phyloP scores from a whole-genome alignment of 2,329 filamentous ascomycete species.

The Fusarium vanettenii region DNA sequence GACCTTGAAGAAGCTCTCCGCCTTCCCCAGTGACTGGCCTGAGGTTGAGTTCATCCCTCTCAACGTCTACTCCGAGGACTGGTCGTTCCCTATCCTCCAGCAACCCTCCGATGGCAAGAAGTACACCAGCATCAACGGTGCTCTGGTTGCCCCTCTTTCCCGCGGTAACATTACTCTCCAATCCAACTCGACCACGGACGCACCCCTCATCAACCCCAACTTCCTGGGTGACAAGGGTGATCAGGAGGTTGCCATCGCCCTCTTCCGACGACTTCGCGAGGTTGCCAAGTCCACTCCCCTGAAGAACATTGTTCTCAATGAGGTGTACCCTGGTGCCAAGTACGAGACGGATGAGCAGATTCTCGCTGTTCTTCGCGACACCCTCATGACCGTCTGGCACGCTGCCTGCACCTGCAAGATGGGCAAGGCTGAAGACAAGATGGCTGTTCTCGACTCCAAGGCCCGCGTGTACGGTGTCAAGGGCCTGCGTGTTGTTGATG shows the following conservation, averaged over 20 bases:
- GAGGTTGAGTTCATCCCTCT: conserved; percentile 47
- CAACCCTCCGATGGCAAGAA: conserved; percentile 32
- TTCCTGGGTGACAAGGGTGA: conserved; percentile 58
- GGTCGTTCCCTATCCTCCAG: conserved; percentile 32
- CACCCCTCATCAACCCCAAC: conserved; percentile 58
- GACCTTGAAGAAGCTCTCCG: conserved; percentile 30
- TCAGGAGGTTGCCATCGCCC: conserved; percentile 55
- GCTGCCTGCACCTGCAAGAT: conserved; percentile 38
- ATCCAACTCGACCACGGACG: conserved; percentile 47
- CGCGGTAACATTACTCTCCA: conserved; percentile 58
- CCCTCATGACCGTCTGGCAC: conserved; percentile 39
- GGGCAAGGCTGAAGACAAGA: conserved; percentile 26
- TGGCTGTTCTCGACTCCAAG: conserved; percentile 32
- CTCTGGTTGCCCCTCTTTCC: conserved; percentile 55
- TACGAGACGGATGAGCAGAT: conserved; percentile 56
- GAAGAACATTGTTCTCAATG: conserved; percentile 52
- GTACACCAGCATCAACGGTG: conserved; percentile 40
- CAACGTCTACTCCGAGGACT: conserved; percentile 36
- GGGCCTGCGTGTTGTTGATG: conserved; percentile 26
- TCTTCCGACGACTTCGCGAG: conserved; percentile 56
- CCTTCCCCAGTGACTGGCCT: conserved; percentile 49
- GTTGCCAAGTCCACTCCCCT: conserved; percentile 28
- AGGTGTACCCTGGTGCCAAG: conserved; percentile 39
- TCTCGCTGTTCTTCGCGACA: conserved; percentile 45
- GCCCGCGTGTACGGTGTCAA: conserved; percentile 33